Percentiles rank a stretch among this genome's conserved stretches.
These are phyloP conservation scores for Pseudogymnoascus sp. DNA, from an alignment of 2,329 filamentous ascomycete species.

Conservation along the genomic window DNA sequence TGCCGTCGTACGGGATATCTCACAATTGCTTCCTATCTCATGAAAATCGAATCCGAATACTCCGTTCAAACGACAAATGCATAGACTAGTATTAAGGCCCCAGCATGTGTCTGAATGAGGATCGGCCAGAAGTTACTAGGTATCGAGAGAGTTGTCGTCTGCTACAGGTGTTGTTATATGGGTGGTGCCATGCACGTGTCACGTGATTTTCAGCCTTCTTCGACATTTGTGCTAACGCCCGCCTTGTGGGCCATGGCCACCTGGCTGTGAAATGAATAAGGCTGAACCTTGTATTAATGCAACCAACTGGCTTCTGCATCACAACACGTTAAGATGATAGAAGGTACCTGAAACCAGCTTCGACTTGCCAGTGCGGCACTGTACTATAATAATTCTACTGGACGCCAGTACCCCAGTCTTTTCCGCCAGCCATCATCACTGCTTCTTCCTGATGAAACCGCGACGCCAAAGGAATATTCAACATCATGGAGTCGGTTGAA, in stretches of 20 bases:
- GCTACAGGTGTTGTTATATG: not conserved
- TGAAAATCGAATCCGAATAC: not conserved
- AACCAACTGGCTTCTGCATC: not conserved
- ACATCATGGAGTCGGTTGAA: constrained; percentile 1
- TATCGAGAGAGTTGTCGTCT: not conserved
- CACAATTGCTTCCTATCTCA: not conserved
- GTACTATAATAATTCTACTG: constrained; percentile 1
- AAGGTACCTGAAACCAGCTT: constrained; percentile 1
- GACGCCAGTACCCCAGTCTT: not conserved
- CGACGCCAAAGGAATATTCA: not conserved
- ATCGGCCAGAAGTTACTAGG: not conserved
- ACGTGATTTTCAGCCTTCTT: not conserved
- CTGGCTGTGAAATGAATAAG: not conserved
- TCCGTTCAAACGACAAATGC: not conserved
- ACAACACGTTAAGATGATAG: not conserved
- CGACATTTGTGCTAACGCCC: not conserved
- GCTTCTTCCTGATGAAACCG: not conserved
- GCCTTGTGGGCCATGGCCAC: not conserved
- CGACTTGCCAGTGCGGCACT: not conserved
- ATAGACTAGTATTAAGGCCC: not conserved
- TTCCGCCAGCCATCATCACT: not conserved
- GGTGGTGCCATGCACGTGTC: not conserved
- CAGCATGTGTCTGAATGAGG: not conserved
- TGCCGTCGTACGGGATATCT: not conserved
- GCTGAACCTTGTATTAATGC: constrained; percentile 6